Evolutionary conservation across 2,329 filamentous ascomycete species (phyloP), one percentile per base, ranked within the genome.

Genomic region (Ophiocordyceps polyrhachis-furcata): DNA sequence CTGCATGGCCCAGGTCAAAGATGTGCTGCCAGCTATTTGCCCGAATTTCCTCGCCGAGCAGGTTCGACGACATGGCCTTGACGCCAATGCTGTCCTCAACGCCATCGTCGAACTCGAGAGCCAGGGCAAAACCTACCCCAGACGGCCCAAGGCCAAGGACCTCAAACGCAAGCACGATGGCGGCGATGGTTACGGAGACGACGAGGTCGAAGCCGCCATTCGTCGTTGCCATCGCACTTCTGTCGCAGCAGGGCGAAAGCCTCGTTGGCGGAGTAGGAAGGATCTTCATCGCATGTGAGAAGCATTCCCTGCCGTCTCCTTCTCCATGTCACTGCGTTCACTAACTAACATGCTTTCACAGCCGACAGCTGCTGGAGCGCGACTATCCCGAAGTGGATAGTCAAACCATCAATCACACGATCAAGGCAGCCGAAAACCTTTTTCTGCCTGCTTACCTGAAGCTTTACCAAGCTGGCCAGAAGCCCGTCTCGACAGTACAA

Each of bases 11-110:
- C 37, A 41, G n/a, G 49, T 57, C 21, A 40, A 42, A 9, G 41
- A 46, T 5, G 42, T 70, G 9, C 70, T 73, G 46, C 66, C 68
- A 0, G 63, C 71, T 38, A 67, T 73, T 2, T 69, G 65, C 46
- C 57, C 53, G 0, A 47, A 60, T 0, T 65, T 62, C 45, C 53
- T 71, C 13, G 46, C 53, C 6, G 41, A 47, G 5, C 45, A 63
- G 5, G 55, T 55, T 3, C 29, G 44, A 0, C 47, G 56, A 28
- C 45, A 61, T 6, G 37, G 25, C 2, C 60, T 62, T 47, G 44
- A 60, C 37, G 15, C 57, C 2, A 52, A 60, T 4, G 45, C 45
- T 1, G 51, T 65, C 25, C 59, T 71, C 37, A 51, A 56, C 37
- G 42, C 52, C 25, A 60, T 73, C 14, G 49, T 71, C 13, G 63